Conservation (phyloP, 2,329 filamentous ascomycete species). For the Stagonosporopsis chrysanthemi region DNA sequence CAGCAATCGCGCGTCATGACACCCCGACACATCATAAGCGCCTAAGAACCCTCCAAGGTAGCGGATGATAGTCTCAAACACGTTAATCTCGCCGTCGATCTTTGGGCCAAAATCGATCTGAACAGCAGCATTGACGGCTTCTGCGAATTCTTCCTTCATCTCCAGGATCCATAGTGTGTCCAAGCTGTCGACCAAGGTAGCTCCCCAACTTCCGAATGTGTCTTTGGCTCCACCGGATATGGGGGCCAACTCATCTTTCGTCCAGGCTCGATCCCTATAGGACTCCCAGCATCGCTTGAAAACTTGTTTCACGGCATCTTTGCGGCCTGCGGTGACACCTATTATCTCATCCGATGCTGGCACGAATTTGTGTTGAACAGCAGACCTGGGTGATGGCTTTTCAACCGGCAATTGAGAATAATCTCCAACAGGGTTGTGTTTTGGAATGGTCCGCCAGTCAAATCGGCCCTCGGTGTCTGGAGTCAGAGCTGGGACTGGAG, state of each 20-base stretch:
- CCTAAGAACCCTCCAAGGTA: conserved; percentile 86
- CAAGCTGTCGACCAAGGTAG: conserved; percentile 54
- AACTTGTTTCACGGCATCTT: conserved; percentile 40
- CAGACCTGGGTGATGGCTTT: conserved; percentile 2
- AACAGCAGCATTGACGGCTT: conserved; percentile 52
- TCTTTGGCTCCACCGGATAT: conserved; percentile 49
- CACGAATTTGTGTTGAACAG: conserved; percentile 16
- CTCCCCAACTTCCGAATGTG: conserved; percentile 57
- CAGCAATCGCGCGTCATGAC: conserved; percentile 69
- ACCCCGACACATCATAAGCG: conserved; percentile 83
- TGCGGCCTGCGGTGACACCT: conserved; percentile 50
- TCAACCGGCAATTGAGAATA: conserved; percentile 17
- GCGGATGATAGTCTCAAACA: conserved; percentile 67
- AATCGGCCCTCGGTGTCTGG: conserved; percentile 24
- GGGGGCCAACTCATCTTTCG: conserved; percentile 56
- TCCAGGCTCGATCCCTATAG: conserved; percentile 60
- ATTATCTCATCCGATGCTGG: conserved; percentile 2
- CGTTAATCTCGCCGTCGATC: conserved; percentile 51
- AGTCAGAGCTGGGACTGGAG: conserved; percentile 17
- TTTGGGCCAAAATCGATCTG: conserved; percentile 52
- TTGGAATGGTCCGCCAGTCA: conserved; percentile 24
- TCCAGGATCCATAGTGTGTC: conserved; percentile 58
- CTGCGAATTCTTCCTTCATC: conserved; percentile 54
- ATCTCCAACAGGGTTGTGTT: conserved; percentile 17
- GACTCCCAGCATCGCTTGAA: conserved; percentile 53